Percentiles rank a stretch among this genome's conserved stretches.
phyloP scores from a whole-genome alignment of 2,329 filamentous ascomycete genomes.

The Periconia sp. region DNA sequence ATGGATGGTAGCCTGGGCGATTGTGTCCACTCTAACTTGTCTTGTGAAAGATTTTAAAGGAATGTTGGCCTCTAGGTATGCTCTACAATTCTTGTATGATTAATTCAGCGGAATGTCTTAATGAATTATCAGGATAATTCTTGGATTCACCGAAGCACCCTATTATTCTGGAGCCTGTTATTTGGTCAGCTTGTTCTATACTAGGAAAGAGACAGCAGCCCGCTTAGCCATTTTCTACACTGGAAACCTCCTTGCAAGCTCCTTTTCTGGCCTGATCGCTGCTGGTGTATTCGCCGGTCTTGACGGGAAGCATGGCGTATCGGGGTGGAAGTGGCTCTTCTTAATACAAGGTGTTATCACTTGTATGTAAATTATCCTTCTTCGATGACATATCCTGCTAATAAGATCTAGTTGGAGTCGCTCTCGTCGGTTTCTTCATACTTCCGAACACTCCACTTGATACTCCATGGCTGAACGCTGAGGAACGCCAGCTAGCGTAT shows the following conservation, averaged over 20 bases:
- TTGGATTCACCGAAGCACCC: conserved; percentile 36
- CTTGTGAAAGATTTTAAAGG: conserved; percentile 36
- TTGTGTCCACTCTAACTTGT: conserved; percentile 37
- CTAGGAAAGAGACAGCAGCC: conserved; percentile 40
- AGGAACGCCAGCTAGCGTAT: conserved; percentile 48
- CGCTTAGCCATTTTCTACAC: conserved; percentile 44
- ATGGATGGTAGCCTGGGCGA: conserved; percentile 43
- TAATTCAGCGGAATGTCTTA: not conserved
- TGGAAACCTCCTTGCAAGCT: conserved; percentile 47
- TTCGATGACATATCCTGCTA: not conserved
- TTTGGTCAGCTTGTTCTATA: conserved; percentile 46
- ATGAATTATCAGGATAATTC: conserved; percentile 21
- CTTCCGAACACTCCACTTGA: conserved; percentile 34
- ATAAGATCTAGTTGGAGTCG: conserved; percentile 10
- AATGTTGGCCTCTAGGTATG: conserved; percentile 31
- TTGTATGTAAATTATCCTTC: conserved; percentile 9
- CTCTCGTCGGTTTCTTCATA: conserved; percentile 24
- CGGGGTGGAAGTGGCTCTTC: conserved; percentile 48
- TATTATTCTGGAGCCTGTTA: conserved; percentile 43
- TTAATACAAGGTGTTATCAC: conserved; percentile 35
- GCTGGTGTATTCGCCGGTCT: conserved; percentile 43
- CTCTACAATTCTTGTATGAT: too few relatives aligned
- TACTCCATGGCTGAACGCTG: conserved; percentile 51
- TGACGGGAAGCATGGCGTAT: conserved; percentile 47
- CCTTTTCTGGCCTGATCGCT: conserved; percentile 51